phyloP scores from a whole-genome alignment of 495 filamentous ascomycete species.

The Parmelia sp. region DNA sequence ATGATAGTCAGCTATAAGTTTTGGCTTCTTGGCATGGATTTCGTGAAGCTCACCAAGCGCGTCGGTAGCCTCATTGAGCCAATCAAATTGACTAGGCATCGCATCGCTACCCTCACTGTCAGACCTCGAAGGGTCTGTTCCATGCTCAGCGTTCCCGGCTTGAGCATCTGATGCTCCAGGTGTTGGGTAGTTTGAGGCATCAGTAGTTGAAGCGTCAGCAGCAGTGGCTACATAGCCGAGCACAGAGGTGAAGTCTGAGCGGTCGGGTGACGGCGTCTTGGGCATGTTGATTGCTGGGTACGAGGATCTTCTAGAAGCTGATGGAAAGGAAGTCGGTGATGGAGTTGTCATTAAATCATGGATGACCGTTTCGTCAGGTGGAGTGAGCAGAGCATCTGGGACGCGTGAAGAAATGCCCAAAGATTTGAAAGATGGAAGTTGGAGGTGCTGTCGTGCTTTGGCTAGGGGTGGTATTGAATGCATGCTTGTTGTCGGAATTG shows the following conservation, averaged over 20 bases:
- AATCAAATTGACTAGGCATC: neutral
- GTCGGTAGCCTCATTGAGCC: constrained; percentile 10
- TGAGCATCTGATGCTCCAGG: neutral
- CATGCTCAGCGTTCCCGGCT: constrained; percentile 2
- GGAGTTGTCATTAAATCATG: neutral
- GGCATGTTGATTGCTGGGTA: constrained; percentile 22
- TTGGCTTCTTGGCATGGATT: constrained; percentile 29
- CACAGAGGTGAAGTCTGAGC: neutral
- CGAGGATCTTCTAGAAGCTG: constrained; percentile 3
- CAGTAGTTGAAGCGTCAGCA: constrained; percentile 1
- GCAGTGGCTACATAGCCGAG: neutral
- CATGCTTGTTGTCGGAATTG: neutral
- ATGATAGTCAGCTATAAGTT: constrained; percentile 3
- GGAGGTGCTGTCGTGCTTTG: constrained; percentile 17
- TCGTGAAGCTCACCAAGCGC: constrained; percentile 9
- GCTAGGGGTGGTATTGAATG: constrained; percentile 1
- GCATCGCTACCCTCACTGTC: constrained; percentile 7
- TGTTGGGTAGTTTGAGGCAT: neutral
- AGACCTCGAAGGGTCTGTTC: neutral
- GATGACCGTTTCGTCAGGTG: constrained; percentile 25
- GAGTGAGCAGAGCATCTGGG: constrained; percentile 31
- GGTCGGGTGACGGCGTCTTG: constrained; percentile 11
- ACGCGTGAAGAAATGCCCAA: constrained; percentile 37
- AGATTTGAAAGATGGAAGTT: constrained; percentile 39
- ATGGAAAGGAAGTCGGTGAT: neutral